These are phyloP conservation scores for Phytophthora parvispora DNA, from an alignment of 352 stramenopile species.

Conservation along the genomic window DNA sequence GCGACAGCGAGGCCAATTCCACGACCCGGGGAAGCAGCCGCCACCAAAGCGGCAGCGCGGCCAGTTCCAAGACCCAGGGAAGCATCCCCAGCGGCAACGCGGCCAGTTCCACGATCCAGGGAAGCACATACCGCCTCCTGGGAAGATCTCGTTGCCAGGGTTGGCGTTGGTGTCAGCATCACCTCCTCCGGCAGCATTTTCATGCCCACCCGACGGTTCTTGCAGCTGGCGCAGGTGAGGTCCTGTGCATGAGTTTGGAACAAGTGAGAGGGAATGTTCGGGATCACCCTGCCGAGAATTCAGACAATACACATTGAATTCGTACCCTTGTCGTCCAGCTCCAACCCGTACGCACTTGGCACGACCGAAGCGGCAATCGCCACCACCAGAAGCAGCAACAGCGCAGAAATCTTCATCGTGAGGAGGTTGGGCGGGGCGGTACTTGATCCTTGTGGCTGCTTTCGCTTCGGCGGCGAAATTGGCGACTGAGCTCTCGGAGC, in stretches of 20 bases:
- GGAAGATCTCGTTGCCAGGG: slow-evolving; percentile 8
- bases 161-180: neutral
- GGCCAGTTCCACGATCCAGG: slow-evolving; percentile 31
- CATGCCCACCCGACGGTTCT: slow-evolving; percentile 13
- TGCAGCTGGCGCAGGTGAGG: slow-evolving; percentile 20
- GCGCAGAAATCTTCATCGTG: slow-evolving; percentile 20
- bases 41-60: slow-evolving; percentile 21
- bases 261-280: too few species aligned
- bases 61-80: slow-evolving; percentile 28
- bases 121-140: slow-evolving; percentile 7
- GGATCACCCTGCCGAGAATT: too few species aligned
- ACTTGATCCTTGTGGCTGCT: slow-evolving; percentile 10
- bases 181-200: neutral
- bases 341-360: neutral
- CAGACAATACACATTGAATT: too few species aligned
- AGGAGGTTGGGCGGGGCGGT: neutral
- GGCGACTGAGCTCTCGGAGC: slow-evolving; percentile 13
- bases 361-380: slow-evolving; percentile 5
- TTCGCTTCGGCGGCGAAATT: slow-evolving; percentile 11
- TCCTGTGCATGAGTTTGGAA: slow-evolving; percentile 1
- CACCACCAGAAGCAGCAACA: slow-evolving; percentile 23
- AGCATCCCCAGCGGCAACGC: slow-evolving; percentile 20
- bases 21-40: slow-evolving; percentile 21
- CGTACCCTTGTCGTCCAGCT: slow-evolving; percentile 5
- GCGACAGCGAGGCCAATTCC: slow-evolving; percentile 32